A percentile compares a stretch with the other conserved stretches of the same genome.
Conservation (phyloP, 1,284 basidiomycete genomes). For the Fistulinella cinereoalba region DNA sequence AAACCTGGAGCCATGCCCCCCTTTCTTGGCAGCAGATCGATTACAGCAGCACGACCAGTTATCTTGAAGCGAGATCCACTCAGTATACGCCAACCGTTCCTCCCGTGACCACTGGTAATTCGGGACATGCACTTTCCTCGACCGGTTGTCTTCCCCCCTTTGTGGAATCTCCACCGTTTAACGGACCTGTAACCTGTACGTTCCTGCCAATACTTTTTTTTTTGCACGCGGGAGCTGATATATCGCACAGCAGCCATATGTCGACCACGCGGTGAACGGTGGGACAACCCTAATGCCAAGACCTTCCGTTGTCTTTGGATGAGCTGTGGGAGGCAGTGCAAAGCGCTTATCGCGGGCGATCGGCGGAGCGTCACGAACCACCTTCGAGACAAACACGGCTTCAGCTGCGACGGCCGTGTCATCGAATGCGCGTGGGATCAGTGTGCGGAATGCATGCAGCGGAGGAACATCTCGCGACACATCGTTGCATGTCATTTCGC, state of each 20-base stretch:
- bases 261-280: slow-evolving; percentile 10
- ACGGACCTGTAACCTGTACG: too few species aligned
- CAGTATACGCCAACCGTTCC: too few species aligned
- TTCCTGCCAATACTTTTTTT: slow-evolving; percentile 2
- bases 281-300: slow-evolving; percentile 3
- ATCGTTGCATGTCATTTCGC: slow-evolving; percentile 26
- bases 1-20: too few species aligned
- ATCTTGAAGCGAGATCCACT: too few species aligned
- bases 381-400: slow-evolving; percentile 22
- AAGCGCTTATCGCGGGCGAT: slow-evolving; percentile 19
- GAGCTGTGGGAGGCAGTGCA: slow-evolving; percentile 10
- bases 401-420: slow-evolving; percentile 17
- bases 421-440: slow-evolving; percentile 18
- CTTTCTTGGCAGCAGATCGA: too few species aligned
- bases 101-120: too few species aligned
- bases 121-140: too few species aligned
- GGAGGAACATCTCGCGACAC: slow-evolving; percentile 29
- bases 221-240: slow-evolving; percentile 5
- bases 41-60: too few species aligned
- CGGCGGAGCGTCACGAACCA: slow-evolving; percentile 21
- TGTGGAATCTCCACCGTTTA: too few species aligned
- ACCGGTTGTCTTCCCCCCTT: too few species aligned
- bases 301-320: slow-evolving; percentile 24
- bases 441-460: slow-evolving; percentile 21
- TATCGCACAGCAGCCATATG: slow-evolving; percentile 10